These are phyloP conservation scores for Clavariopsis aquatica DNA, from an alignment of 495 filamentous ascomycete genomes.

Conservation along the genomic window DNA sequence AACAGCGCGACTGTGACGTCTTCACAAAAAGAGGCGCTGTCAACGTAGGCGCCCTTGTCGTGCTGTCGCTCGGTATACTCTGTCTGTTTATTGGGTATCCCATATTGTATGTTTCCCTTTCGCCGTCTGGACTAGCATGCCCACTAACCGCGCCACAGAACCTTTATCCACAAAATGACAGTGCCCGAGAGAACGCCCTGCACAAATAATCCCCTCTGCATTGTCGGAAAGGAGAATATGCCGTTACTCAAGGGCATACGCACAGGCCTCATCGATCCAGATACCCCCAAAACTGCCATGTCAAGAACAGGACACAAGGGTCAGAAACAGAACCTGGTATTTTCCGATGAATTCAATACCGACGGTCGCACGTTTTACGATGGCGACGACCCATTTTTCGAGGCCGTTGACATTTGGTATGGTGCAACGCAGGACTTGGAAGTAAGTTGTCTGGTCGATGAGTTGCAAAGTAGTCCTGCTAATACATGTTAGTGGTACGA, in stretches of 20 bases:
- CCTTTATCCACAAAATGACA: slow-evolving; percentile 55
- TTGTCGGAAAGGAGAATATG: slow-evolving; percentile 56
- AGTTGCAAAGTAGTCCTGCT: background rate
- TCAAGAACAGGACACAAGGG: slow-evolving; percentile 61
- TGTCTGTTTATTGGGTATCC: slow-evolving; percentile 74
- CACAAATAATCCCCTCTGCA: slow-evolving; percentile 55
- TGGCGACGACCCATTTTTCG: slow-evolving; percentile 71
- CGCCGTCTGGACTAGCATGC: background rate
- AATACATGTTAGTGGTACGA: slow-evolving; percentile 66
- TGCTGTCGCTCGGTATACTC: slow-evolving; percentile 65
- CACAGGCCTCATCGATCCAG: slow-evolving; percentile 65
- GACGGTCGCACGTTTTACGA: slow-evolving; percentile 72
- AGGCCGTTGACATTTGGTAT: slow-evolving; percentile 77
- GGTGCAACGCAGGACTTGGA: slow-evolving; percentile 76
- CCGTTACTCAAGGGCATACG: slow-evolving; percentile 63
- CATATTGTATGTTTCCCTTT: slow-evolving; percentile 58
- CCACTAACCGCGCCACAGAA: slow-evolving; percentile 47
- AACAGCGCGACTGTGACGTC: slow-evolving; percentile 65
- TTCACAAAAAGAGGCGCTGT: slow-evolving; percentile 65
- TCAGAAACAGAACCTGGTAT: slow-evolving; percentile 66
- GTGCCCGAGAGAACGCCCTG: slow-evolving; percentile 41
- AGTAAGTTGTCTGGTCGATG: slow-evolving; percentile 42
- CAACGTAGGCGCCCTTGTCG: slow-evolving; percentile 65
- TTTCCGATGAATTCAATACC: slow-evolving; percentile 78
- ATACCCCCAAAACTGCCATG: slow-evolving; percentile 63